These are phyloP conservation scores for Mortierella sp. DNA, from an alignment of 371 early-diverging fungal species.

Conservation along the genomic window DNA sequence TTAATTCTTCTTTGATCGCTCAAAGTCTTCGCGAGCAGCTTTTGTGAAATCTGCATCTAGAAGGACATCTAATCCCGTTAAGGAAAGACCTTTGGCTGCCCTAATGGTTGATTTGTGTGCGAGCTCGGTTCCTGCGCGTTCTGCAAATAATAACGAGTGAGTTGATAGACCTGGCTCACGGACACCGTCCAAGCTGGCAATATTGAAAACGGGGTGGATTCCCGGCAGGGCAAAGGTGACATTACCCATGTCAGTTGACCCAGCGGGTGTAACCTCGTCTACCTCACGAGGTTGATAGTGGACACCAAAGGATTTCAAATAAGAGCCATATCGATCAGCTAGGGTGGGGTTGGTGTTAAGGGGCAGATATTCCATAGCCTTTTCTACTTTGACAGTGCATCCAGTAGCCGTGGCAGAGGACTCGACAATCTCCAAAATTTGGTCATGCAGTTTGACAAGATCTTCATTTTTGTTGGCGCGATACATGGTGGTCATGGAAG, in stretches of 20 bases:
- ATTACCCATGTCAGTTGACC: constrained; percentile 84
- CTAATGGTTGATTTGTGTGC: constrained; percentile 73
- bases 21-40: constrained; percentile 32
- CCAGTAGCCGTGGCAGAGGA: constrained; percentile 79
- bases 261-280: constrained; percentile 59
- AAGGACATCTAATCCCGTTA: constrained; percentile 58
- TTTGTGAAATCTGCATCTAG: constrained; percentile 38
- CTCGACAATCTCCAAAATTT: constrained; percentile 69
- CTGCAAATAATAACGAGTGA: constrained; percentile 62
- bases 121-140: constrained; percentile 67
- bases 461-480: constrained; percentile 68
- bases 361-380: constrained; percentile 64
- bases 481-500: constrained; percentile 65
- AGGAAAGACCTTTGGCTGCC: constrained; percentile 61
- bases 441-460: constrained; percentile 62
- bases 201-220: constrained; percentile 63
- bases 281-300: constrained; percentile 47
- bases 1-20: constrained; percentile 13
- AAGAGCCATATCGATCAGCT: constrained; percentile 62
- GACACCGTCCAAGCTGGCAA: constrained; percentile 31
- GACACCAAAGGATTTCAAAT: constrained; percentile 64
- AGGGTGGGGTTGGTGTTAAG: constrained; percentile 68
- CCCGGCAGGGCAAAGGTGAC: constrained; percentile 63
- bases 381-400: constrained; percentile 67
- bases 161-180: constrained; percentile 50